Base-by-base conservation (phyloP, 2,329 filamentous ascomycete species). In the Xylariaceae sp. region DNA sequence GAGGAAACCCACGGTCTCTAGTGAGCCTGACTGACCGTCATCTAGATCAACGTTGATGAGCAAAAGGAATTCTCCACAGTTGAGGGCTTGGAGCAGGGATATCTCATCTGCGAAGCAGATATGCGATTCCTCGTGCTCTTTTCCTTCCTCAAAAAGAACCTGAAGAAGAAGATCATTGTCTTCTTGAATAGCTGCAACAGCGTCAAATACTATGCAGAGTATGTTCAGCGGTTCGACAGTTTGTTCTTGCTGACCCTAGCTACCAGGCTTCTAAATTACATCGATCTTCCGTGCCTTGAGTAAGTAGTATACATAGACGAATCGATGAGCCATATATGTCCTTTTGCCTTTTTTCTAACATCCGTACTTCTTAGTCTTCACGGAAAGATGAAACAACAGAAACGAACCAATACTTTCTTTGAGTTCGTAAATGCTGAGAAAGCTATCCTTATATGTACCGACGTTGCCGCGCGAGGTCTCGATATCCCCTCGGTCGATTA, bases 401-500 rank as follows among this genome's bases (percentile, higher is more conserved):
- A 96, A 71, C 88, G 94, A n/a, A 99, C 94, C 19, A 95, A 95
- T 66, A 96, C 90, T 1, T 99, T 99, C 69, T 99, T 97, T 69
- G 92, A 97, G 68, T 99, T 99, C 68, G 86, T 83, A 65, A 90
- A 91, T 63, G 86, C 65, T 5, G 85, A 84, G 58, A 82, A 87
- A 58, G 94, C 92, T 19, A 95, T 89, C 1, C 72, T 99, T 47
- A 94, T 99, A 60, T 96, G 91, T 73, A 99, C 94, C 0, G 94
- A 99, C 64, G 94, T 99, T 56, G 94, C 94, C 41, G 94, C 94
- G 3, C 80, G 94, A 75, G 94, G 94, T 33, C 80, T 99, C 43
- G 94, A 97, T 78, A 96, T 97, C 56, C 92, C 92, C 0, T 86
- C 89, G 18, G 92, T 97, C 39, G 92, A 97, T 73, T 97, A 89